Evolutionary conservation across 192 early-diverging fungal species (phyloP).

Genomic region (Backusella westeae): DNA sequence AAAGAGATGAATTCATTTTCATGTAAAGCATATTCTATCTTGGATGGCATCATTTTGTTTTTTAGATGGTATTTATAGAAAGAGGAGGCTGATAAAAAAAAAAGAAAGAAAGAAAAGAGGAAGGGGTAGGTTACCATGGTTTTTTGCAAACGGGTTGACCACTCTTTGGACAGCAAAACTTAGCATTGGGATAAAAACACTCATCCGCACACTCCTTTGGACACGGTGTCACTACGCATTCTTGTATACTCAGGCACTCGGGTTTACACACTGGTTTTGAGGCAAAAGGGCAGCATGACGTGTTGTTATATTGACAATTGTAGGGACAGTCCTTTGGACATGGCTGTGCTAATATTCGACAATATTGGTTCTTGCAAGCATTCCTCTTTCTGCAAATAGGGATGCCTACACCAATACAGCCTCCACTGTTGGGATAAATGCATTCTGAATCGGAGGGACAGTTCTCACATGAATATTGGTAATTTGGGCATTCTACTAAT

Average conservation of each 20-base stretch:
- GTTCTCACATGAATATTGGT: neutral
- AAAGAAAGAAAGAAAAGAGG: neutral
- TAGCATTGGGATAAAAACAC: conserved; percentile 21
- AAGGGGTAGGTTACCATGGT: neutral
- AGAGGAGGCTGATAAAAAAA: neutral
- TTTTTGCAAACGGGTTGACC: conserved; percentile 8
- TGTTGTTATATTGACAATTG: conserved; percentile 4
- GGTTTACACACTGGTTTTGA: conserved; percentile 3
- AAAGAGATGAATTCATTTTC: neutral
- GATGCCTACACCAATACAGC: neutral
- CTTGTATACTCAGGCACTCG: neutral
- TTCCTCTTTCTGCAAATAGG: neutral
- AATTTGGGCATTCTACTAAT: neutral
- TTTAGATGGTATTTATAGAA: neutral
- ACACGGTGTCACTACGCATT: conserved; percentile 14
- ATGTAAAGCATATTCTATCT: no score
- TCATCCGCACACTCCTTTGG: neutral
- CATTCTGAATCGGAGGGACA: neutral
- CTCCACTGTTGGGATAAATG: neutral
- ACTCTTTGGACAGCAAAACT: conserved; percentile 14
- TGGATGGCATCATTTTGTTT: neutral
- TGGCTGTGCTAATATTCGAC: neutral
- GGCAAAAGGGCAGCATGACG: conserved; percentile 12
- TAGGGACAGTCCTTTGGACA: conserved; percentile 21
- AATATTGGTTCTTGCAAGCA: neutral